Conservation (phyloP, 192 early-diverging fungal species). For the Umbelopsis sp. region DNA sequence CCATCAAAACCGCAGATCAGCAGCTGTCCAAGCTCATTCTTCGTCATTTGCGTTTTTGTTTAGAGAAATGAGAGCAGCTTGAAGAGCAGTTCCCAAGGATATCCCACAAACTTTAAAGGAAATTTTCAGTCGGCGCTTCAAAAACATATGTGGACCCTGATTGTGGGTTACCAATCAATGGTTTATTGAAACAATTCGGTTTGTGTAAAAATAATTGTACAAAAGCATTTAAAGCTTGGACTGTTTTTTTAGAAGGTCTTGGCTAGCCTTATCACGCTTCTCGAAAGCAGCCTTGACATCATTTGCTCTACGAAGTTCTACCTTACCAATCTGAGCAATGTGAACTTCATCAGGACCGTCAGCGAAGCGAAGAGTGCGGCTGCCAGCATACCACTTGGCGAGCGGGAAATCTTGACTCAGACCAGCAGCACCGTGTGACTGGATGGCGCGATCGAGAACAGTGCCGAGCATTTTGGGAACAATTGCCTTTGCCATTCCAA, state of each 20-base stretch:
- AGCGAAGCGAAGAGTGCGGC: conserved; percentile 86
- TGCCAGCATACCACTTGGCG: conserved; percentile 79
- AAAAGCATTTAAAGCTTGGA: conserved; percentile 2
- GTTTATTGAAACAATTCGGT: neutral
- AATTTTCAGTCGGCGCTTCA: conserved; percentile 7
- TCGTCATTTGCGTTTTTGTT: neutral
- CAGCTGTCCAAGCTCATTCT: conserved; percentile 32
- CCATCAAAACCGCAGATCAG: conserved; percentile 43
- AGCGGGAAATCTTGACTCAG: conserved; percentile 84
- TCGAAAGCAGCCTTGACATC: conserved; percentile 28
- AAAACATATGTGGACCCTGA: conserved; percentile 1
- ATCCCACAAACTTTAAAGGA: neutral
- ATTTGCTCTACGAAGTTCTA: conserved; percentile 64
- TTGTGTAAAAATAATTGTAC: neutral
- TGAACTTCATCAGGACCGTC: conserved; percentile 68
- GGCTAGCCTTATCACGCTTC: neutral
- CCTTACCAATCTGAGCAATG: conserved; percentile 78
- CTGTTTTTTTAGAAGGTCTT: neutral
- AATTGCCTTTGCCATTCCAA: conserved; percentile 94
- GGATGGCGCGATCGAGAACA: conserved; percentile 92
- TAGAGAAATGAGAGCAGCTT: neutral
- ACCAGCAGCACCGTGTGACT: conserved; percentile 92
- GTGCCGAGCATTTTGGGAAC: conserved; percentile 77
- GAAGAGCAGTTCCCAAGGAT: neutral
- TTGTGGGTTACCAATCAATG: neutral